These are phyloP conservation scores for Filobasidium uniguttulatum DNA, from an alignment of 1,284 basidiomycete genomes.

Conservation along the genomic window DNA sequence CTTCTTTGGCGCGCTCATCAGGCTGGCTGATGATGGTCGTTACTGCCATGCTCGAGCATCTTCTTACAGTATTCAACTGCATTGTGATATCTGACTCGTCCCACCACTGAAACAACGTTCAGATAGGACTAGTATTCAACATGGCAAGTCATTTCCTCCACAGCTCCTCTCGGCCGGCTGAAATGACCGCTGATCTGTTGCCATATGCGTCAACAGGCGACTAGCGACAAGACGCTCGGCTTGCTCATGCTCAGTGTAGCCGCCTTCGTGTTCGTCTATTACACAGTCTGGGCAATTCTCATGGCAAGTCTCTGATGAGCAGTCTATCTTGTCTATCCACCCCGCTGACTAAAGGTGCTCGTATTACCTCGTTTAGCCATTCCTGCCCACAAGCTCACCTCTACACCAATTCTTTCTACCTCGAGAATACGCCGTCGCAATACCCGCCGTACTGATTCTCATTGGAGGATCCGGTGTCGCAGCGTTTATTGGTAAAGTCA, in stretches of 20 bases:
- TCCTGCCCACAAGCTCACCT: constrained; percentile 58
- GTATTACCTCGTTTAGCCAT: constrained; percentile 48
- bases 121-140: too few species aligned
- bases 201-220: constrained; percentile 42
- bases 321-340: not conserved
- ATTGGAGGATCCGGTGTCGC: constrained; percentile 64
- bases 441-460: constrained; percentile 69
- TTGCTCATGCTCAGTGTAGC: constrained; percentile 65
- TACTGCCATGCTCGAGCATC: too few species aligned
- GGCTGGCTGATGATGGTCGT: too few species aligned
- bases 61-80: too few species aligned
- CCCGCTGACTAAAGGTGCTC: not conserved
- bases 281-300: constrained; percentile 78
- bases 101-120: too few species aligned
- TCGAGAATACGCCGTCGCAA: constrained; percentile 76
- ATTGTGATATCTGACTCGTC: too few species aligned
- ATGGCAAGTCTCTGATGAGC: constrained; percentile 19
- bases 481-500: constrained; percentile 59
- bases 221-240: constrained; percentile 68
- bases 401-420: constrained; percentile 67
- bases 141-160: too few species aligned
- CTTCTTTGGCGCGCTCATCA: too few species aligned
- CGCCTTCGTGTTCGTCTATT: constrained; percentile 66
- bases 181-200: not conserved
- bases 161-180: too few species aligned